Evolutionary conservation across 139 green algal species (phyloP).

Genomic region (Parachlorella kessleri): DNA sequence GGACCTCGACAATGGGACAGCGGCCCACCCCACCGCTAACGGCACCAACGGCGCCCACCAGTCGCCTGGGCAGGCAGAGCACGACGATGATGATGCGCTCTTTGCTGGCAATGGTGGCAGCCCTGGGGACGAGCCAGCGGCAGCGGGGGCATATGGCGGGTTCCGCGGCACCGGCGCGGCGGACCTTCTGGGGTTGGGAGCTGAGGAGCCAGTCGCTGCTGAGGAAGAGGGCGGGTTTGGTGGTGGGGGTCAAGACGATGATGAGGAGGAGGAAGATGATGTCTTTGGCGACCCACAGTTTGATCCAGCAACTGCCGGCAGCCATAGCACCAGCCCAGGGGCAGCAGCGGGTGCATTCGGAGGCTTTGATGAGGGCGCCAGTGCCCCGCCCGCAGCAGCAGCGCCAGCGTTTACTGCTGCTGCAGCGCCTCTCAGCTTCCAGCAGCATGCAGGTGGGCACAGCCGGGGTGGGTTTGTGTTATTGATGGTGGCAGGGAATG

Average conservation of each 20-base stretch:
- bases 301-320: neutral
- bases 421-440: neutral
- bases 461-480: too few relatives aligned
- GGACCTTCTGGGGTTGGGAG: too few relatives aligned
- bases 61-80: neutral
- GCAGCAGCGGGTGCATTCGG: too few relatives aligned
- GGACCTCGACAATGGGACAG: neutral
- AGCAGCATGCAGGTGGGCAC: too few relatives aligned
- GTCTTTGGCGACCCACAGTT: conserved; percentile 6
- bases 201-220: neutral
- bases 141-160: neutral
- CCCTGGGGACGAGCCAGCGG: too few relatives aligned
- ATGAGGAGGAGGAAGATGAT: conserved; percentile 1
- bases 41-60: neutral
- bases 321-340: too few relatives aligned
- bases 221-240: neutral
- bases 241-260: neutral
- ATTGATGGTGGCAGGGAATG: too few relatives aligned
- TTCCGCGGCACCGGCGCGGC: too few relatives aligned
- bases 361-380: neutral
- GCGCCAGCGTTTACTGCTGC: conserved; percentile 1
- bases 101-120: neutral
- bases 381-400: neutral
- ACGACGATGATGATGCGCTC: neutral
- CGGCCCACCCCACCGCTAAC: neutral